Base-by-base conservation (phyloP, 2,329 filamentous ascomycete genomes). In the Penicillium sp. region DNA sequence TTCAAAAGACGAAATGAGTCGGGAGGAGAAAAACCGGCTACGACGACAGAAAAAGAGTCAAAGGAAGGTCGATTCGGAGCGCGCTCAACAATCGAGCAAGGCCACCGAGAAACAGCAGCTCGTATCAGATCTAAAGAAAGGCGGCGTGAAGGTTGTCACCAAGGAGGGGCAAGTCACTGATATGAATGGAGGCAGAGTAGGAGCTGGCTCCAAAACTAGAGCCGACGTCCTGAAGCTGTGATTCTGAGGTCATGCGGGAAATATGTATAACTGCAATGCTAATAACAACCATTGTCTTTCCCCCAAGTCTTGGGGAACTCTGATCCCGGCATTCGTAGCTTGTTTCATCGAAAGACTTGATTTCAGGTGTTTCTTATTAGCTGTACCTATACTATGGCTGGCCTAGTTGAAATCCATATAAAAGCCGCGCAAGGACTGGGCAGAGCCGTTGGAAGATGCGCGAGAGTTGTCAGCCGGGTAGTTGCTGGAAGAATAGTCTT, bases 111-210 rank as follows among this genome's bases (percentile, higher is more conserved):
- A 74, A 58, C 73, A 77, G 48, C 69, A 74, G 36, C 74, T 86
- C 27, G 62, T 87, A 39, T 79, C 79, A 2, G 79, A 84, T 41
- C 70, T 91, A 59, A 87, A 84, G 73, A 87, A 85, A 76, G 89
- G 87, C 36, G 87, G 87, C 45, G 91, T 96, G 55, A 91, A 86
- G 75, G 79, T 97, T 45, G 93, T 96, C 69, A 90, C 89, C 48
- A 86, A 85, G 69, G 90, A 87, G 73, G 91, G 91, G 36, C 84
- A 90, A 65, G 71, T 95, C 39, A 83, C 84, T 13, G 85, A 94
- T 68, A 78, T 95, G 21, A 82, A 93, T 53, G 90, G 90, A 19
- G 87, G 85, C 58, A 84, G 86, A 71, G 77, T 84, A 63, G 73
- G 43, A 21, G 36, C 47, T 26, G 39, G 34, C 17, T 28, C 49